Conservation (phyloP, 2,329 filamentous ascomycete species). For the Clathrospora elynae region DNA sequence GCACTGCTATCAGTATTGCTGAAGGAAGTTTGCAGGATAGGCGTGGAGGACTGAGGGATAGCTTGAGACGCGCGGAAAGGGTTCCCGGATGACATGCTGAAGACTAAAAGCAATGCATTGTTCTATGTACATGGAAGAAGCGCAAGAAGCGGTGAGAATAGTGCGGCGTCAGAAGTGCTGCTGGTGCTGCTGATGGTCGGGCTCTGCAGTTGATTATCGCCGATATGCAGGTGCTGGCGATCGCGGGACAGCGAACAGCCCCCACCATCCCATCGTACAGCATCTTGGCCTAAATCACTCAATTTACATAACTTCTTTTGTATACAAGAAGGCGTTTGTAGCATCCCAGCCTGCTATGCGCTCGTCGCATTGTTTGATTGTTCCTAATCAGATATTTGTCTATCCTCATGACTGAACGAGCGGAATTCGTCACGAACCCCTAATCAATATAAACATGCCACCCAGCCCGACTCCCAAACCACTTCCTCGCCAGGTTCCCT, state of each 20-base stretch:
- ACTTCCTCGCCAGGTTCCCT: slow-evolving; percentile 61
- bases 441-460: slow-evolving; percentile 68
- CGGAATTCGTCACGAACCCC: no score
- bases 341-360: no score
- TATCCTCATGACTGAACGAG: background rate
- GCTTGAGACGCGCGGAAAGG: slow-evolving; percentile 47
- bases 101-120: slow-evolving; percentile 47
- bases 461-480: slow-evolving; percentile 60
- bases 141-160: slow-evolving; percentile 26
- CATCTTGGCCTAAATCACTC: slow-evolving; percentile 7
- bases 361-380: no score
- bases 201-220: slow-evolving; percentile 19
- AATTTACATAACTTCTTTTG: no score
- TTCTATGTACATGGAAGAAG: slow-evolving; percentile 44
- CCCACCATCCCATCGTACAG: slow-evolving; percentile 24
- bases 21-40: slow-evolving; percentile 36
- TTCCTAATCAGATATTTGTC: background rate
- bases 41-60: slow-evolving; percentile 29
- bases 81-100: slow-evolving; percentile 49
- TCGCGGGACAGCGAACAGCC: slow-evolving; percentile 29
- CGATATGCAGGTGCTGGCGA: slow-evolving; percentile 23
- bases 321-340: no score
- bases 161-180: slow-evolving; percentile 23
- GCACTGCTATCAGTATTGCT: slow-evolving; percentile 30
- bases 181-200: slow-evolving; percentile 35